These are phyloP conservation scores for Phytophthora multivora DNA, from an alignment of 352 stramenopile species.

Conservation along the genomic window DNA sequence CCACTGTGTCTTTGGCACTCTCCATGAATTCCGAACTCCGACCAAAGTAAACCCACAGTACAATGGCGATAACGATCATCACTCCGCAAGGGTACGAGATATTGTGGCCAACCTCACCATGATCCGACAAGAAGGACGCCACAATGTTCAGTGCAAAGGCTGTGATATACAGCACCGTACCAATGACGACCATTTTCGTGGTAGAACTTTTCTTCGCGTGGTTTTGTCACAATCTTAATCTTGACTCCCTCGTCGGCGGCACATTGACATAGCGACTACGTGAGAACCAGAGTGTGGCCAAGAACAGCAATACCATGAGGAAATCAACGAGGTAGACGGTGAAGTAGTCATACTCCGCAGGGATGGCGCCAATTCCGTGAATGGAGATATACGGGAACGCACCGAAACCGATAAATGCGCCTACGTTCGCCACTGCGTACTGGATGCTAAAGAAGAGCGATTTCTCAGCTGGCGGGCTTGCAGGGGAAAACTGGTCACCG, in stretches of 20 bases:
- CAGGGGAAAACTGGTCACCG: constrained; percentile 63
- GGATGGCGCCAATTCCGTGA: constrained; percentile 64
- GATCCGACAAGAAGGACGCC: constrained; percentile 45
- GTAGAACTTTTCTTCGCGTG: constrained; percentile 29
- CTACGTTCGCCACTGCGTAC: constrained; percentile 83
- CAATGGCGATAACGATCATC: constrained; percentile 37
- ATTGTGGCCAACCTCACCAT: constrained; percentile 34
- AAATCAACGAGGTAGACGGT: constrained; percentile 64
- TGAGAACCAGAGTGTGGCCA: constrained; percentile 39
- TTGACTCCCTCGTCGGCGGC: constrained; percentile 32
- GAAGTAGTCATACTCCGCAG: constrained; percentile 34
- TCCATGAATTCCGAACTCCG: constrained; percentile 52
- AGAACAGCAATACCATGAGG: constrained; percentile 39
- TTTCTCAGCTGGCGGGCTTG: constrained; percentile 41
- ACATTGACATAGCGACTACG: constrained; percentile 55
- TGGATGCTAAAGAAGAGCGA: constrained; percentile 82
- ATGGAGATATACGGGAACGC: constrained; percentile 75
- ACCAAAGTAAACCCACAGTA: constrained; percentile 54
- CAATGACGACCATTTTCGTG: constrained; percentile 36
- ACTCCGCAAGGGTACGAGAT: constrained; percentile 50
- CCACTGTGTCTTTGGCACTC: constrained; percentile 39
- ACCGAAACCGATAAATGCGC: constrained; percentile 73
- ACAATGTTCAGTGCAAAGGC: constrained; percentile 58
- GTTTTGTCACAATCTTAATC: constrained; percentile 40
- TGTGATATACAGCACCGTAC: constrained; percentile 36